These are phyloP conservation scores for Pythium graminicola DNA, from an alignment of 352 stramenopile genomes.

Conservation along the genomic window DNA sequence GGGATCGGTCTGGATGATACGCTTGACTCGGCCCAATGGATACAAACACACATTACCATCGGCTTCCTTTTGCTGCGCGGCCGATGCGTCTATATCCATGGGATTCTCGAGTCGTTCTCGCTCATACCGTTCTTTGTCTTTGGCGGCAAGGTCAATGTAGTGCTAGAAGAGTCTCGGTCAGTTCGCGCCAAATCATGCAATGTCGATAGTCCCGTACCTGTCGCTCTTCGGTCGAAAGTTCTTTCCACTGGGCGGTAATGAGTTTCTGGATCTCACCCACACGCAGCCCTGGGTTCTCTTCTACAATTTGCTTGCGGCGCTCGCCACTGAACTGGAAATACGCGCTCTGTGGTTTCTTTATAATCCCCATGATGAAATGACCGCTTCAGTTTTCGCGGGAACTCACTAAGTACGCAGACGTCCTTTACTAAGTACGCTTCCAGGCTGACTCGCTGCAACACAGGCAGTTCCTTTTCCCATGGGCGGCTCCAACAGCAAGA, in stretches of 20 bases:
- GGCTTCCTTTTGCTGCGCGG: conserved; percentile 29
- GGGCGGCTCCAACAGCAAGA: conserved; percentile 58
- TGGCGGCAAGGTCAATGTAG: conserved; percentile 76
- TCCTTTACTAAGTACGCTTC: neutral
- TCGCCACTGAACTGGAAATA: conserved; percentile 84
- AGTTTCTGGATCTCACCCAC: conserved; percentile 85
- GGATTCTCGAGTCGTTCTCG: conserved; percentile 67
- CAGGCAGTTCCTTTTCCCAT: conserved; percentile 22
- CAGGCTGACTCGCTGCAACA: neutral
- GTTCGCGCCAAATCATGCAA: neutral
- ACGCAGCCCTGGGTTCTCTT: conserved; percentile 49
- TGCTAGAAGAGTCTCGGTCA: conserved; percentile 17
- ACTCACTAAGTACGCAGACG: neutral
- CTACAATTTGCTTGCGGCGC: conserved; percentile 54
- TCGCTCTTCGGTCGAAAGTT: conserved; percentile 76
- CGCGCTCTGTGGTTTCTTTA: conserved; percentile 84
- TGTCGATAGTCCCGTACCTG: conserved; percentile 34
- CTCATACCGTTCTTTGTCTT: conserved; percentile 85
- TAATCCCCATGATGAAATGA: conserved; percentile 40
- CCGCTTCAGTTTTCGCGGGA: conserved; percentile 13
- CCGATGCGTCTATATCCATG: conserved; percentile 45
- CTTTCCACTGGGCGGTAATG: conserved; percentile 88
- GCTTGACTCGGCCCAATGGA: conserved; percentile 82
- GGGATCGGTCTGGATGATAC: conserved; percentile 91
- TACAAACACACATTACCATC: conserved; percentile 46